Evolutionary conservation across 1,284 basidiomycete species (phyloP), one percentile per base, ranked within the genome.

Genomic region (Tausonia pullulans): DNA sequence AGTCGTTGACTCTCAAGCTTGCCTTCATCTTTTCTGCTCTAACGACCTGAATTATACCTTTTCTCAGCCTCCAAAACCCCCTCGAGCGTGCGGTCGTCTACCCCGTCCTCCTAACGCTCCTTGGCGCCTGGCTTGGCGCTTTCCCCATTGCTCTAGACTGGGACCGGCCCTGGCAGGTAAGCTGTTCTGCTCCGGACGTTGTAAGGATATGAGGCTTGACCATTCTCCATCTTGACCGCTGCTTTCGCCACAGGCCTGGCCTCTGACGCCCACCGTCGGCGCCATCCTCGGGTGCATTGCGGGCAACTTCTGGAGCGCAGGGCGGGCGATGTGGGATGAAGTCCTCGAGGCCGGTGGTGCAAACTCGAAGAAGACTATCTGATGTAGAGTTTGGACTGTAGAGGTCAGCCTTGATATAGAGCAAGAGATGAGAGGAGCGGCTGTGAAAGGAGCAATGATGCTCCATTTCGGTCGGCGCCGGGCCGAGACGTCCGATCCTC

Each of bases 111-210:
- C 89, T 89, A n/a, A 78, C 87, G 2, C 69, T 87, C 27, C 40
- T 86, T 11, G 91, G 91, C 5, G 81, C 82, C 51, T 95, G 90
- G 91, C 56, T 82, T 6, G 90, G 90, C 14, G 84, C 82, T 3
- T 79, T 92, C 53, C 88, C 89, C 0, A 84, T 92, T 62, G 87
- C 90, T 0, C 83, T 97, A 7, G 93, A 97, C 75, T 97, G 93
- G 93, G 92, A 93, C 73, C 81, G 90, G 59, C 89, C 91, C 9
- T 96, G 92, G 92, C 93, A 96, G 85, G 90, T 89, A 63, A 65
- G 82, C 74, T 57, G 13, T 39, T 49, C 43, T n/a, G 54, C 43
- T 49, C 58, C 40, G n/a, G 8, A 9, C 48, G 9, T 49, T 14
- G 9, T 49, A 14, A 49, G 9, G 1, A 8, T 49, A 9, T 48